Percentiles rank a stretch among this genome's conserved stretches.
Conservation (phyloP, 768 basidiomycete genomes). For the Leccinum subtestaceum region DNA sequence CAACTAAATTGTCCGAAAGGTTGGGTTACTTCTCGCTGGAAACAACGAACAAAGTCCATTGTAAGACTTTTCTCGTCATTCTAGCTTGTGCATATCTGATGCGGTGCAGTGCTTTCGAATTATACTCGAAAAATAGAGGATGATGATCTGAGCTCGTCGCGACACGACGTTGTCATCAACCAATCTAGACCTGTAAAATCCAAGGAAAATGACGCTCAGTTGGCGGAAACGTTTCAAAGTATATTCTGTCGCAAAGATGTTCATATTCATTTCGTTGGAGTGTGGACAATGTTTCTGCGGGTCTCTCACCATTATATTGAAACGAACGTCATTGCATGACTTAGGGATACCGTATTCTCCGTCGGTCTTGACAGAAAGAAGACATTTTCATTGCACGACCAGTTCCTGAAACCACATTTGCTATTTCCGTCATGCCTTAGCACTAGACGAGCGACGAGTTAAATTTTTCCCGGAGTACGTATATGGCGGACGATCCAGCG, state of each 20-base stretch:
- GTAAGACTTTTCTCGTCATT: conserved; percentile 15
- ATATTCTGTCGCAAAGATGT: conserved; percentile 36
- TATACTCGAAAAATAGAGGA: conserved; percentile 28
- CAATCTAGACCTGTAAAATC: conserved; percentile 5
- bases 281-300: conserved; percentile 33
- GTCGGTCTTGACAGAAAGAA: conserved; percentile 35
- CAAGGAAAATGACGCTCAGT: conserved; percentile 17
- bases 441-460: conserved; percentile 46
- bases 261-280: conserved; percentile 44
- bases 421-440: conserved; percentile 46
- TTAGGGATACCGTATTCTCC: conserved; percentile 48
- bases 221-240: conserved; percentile 32
- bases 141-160: conserved; percentile 2
- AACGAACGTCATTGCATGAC: neutral
- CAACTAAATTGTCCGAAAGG: conserved; percentile 22
- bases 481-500: conserved; percentile 24
- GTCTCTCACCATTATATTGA: neutral
- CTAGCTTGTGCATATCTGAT: neutral
- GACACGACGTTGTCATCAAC: conserved; percentile 13
- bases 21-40: conserved; percentile 39
- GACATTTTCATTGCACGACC: conserved; percentile 32
- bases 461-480: conserved; percentile 47
- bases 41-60: conserved; percentile 42
- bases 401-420: conserved; percentile 34
- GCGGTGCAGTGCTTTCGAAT: conserved; percentile 35